phyloP scores from a whole-genome alignment of 306 rosid genomes.

The Prosopis cineraria region DNA sequence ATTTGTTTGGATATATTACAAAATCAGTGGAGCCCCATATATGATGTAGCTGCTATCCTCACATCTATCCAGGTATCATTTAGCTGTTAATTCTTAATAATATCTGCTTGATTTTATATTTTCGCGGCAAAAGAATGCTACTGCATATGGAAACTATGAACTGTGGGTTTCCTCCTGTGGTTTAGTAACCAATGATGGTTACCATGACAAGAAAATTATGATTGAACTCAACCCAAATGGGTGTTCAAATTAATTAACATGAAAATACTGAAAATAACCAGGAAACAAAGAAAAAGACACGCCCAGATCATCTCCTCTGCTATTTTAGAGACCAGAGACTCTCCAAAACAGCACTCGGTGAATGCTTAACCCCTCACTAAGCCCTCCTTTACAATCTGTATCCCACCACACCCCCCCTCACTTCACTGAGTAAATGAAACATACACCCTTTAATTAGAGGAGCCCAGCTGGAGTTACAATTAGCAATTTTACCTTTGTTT shows the following conservation, averaged over 20 bases:
- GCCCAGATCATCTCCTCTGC: neutral
- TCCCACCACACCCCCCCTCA: neutral
- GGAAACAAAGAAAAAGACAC: neutral
- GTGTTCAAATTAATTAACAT: neutral
- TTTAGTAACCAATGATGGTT: neutral
- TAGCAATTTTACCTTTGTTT: neutral
- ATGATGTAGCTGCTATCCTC: constrained; percentile 54
- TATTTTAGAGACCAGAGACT: neutral
- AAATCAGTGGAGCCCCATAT: constrained; percentile 57
- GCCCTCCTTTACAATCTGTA: too few relatives aligned
- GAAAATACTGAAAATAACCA: neutral
- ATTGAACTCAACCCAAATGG: neutral
- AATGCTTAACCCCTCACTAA: neutral
- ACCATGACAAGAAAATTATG: neutral
- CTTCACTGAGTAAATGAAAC: neutral
- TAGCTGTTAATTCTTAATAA: neutral
- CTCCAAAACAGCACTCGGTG: neutral
- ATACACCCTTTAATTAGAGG: neutral
- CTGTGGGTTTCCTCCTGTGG: neutral
- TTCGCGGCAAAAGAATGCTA: neutral
- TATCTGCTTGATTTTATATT: neutral
- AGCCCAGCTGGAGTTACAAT: neutral
- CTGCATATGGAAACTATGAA: neutral
- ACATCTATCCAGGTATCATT: constrained; percentile 50
- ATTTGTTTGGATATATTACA: constrained; percentile 51